Evolutionary conservation across 306 rosid species (phyloP), one percentile per base, ranked within the genome.

Genomic region (Pyrus bretschneideri): DNA sequence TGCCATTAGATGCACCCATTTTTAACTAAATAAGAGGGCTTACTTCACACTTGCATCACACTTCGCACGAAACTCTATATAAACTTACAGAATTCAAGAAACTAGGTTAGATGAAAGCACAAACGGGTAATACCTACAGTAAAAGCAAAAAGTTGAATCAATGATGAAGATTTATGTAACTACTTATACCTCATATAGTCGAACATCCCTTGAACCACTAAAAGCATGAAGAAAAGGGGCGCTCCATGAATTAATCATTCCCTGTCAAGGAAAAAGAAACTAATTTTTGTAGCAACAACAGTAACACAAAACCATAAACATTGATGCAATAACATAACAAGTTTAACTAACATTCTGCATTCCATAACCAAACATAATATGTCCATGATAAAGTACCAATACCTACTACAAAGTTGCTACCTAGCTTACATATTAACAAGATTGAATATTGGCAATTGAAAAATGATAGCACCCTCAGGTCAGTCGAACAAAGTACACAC

Each of bases 241-340:
- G 29, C 87, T 89, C 98, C 98, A 94, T 70, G 98, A 94, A 62
- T 90, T 79, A 69, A 84, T 72, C 98, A 92, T 84, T 72, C 67
- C 87, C 97, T 94, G 85, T 63, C 70, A 87, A 78, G 72, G 79
- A 81, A 33, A 81, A 58, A 77, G 40, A 67, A 67, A 29, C 4
- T 59, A 75, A 67, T 52, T 29, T 27, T 76, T 30, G 64, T 64
- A 68, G 71, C 70, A 82, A 67, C 72, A 38, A 76, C 27, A 75
- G 59, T 51, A 69, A 77, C 22, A 71, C 71, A 82, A 81, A 79
- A 61, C 70, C 49, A 82, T 60, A 70, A 59, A 30, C 6, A 72
- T 45, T 54, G 58, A 55, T 4, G 45, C 44, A 11, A 18, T 23
- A 73, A 42, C 21, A 73, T 30, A 73, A 73, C 42, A 73, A 73